Conservation (phyloP, 2,329 filamentous ascomycete genomes). For the Penicillium thymicola region DNA sequence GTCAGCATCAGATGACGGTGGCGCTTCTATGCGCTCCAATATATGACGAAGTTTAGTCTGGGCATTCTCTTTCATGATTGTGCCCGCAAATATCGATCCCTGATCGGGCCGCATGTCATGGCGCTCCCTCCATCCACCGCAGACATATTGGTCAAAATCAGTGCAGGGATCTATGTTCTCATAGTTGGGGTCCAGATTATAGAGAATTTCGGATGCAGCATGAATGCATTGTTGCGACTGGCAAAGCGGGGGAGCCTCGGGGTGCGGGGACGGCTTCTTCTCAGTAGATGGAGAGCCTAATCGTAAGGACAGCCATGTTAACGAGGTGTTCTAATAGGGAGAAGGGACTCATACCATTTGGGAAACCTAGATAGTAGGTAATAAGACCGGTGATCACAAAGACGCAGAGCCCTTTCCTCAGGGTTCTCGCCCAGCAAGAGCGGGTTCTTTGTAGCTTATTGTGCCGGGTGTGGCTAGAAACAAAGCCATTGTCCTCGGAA, state of each 20-base stretch:
- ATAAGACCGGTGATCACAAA: conserved; percentile 7
- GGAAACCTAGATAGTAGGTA: conserved; percentile 6
- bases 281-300: conserved; percentile 5
- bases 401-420: conserved; percentile 8
- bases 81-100: conserved; percentile 58
- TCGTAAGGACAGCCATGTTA: background rate
- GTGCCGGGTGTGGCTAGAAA: background rate
- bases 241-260: conserved; percentile 42
- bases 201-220: conserved; percentile 60
- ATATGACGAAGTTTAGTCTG: conserved; percentile 60
- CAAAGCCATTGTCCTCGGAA: conserved; percentile 1
- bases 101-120: conserved; percentile 66
- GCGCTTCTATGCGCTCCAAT: conserved; percentile 51
- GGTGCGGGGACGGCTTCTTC: conserved; percentile 10
- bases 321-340: too few species aligned
- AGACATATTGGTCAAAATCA: conserved; percentile 66
- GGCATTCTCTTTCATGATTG: conserved; percentile 60
- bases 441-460: conserved; percentile 6
- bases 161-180: conserved; percentile 63
- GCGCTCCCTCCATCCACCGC: conserved; percentile 62
- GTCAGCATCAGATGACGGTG: conserved; percentile 31
- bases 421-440: conserved; percentile 1
- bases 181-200: conserved; percentile 61
- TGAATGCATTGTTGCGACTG: conserved; percentile 61
- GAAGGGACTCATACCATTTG: conserved; percentile 1